Evolutionary conservation across 768 basidiomycete genomes (phyloP), one percentile per base, ranked within the genome.

Genomic region (Hygrophorus pudorinus): DNA sequence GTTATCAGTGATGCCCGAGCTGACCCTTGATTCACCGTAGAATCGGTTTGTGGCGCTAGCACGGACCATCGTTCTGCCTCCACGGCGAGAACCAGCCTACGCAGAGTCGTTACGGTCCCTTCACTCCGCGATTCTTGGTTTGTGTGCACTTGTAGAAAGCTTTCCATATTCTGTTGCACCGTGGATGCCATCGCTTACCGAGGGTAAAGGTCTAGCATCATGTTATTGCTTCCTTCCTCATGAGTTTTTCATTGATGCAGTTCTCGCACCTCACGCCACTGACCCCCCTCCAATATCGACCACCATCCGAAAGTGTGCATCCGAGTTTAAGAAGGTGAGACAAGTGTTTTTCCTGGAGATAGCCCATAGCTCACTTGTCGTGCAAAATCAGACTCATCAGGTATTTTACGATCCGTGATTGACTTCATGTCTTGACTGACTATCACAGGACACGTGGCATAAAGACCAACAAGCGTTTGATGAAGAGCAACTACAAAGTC

Each of bases 131-230:
- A 83, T 97, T 42, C 74, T 97, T 40, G 93, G 93, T 24, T 71
- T 92, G 41, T 88, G 87, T 53, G 87, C 93, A 8, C 71, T 97
- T 36, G 76, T 97, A 41, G 87, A 90, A 58, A 93, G 92, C 46
- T 86, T 85, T 63, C 93, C 93, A 10, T 96, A 94, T 66, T 90
- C 91, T 9, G 85, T 96, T 2, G 93, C 94, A 54, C 72, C 79
- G 36, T 97, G 91, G 84, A 80, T 94, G 74, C 85, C 85, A 24
- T 67, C 82, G 14, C 68, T 88, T 42, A 85, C 84, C 29, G 85
- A 87, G 68, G 75, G 85, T 84, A 53, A 32, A 67, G 51, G 42
- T 41, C 16, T 38, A 40, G 51, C 47, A 39, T 36, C 43, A 42
- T 35, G 21, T 36, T 42, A 12, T 28, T 34, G 17, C 43, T 24